Evolutionary conservation across 257 asterid species (phyloP), one percentile per base, ranked within the genome.

Genomic region (Perilla frutescens): DNA sequence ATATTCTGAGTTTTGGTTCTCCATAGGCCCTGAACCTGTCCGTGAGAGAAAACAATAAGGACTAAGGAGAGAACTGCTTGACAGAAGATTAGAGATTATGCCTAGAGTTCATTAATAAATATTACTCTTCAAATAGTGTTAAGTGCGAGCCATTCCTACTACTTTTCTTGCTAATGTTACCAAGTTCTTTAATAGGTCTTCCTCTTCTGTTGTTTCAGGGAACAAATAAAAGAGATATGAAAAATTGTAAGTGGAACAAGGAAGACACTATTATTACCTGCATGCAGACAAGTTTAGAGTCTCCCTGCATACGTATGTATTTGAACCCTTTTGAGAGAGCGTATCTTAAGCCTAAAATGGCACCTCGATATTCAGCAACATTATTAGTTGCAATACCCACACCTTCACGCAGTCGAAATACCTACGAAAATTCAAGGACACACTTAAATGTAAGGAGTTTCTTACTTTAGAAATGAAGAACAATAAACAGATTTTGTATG

Each of bases 201-300:
- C 20, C 37, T 37, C 72, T 40, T 50, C 43, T 41, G 14, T 7
- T 60, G 32, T 50, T 36, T 37, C 26, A 31, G 51, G 53, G 12
- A 34, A 45, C 8, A 51, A 26, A 13, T 14, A 64, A 15, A 50
- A 37, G 66, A 68, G 40, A 39, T 6, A 39, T 6, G 40, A 15
- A 29, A 74, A 5, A 73, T 2, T 51, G 8, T 6, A 66, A 12
- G 55, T 14, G 39, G 47, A 43, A 49, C 26, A 47, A 76, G 29
- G 54, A 41, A 63, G 29, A 1, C 47, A 68, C 34, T 31, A 66
- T 50, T 61, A 94, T 50, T 61, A 94, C 99, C 99, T 91, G 99
- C 93, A 91, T 91, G 91, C 97, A 90, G 50, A 94, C 96, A 76
- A 94, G 97, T 80, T 94, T 92, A 69, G 99, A 94, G 84, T 94